These are phyloP conservation scores for Fistulinella prunicolor DNA, from an alignment of 768 basidiomycete species.

Conservation along the genomic window DNA sequence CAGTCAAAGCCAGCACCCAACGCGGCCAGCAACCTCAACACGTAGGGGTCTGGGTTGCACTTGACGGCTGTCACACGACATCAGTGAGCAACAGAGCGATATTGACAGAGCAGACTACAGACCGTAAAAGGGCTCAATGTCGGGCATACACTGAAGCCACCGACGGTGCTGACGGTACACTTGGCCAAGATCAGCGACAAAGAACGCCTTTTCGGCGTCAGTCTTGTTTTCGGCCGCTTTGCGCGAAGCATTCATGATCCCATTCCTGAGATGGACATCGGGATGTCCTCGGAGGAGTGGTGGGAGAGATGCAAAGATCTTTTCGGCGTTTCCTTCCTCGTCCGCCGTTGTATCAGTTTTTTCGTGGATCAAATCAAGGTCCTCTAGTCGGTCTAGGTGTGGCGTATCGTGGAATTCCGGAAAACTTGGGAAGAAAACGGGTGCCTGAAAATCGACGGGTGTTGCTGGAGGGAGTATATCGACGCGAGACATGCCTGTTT, in stretches of 20 bases:
- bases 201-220: conserved; percentile 92
- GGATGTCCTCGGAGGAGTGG: conserved; percentile 67
- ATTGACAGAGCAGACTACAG: conserved; percentile 28
- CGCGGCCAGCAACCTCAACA: conserved; percentile 85
- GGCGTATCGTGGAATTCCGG: conserved; percentile 25
- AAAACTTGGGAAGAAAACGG: conserved; percentile 30
- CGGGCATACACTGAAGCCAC: conserved; percentile 75
- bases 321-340: conserved; percentile 35
- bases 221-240: conserved; percentile 50
- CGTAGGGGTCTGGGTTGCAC: conserved; percentile 96
- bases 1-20: conserved; percentile 96
- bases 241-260: conserved; percentile 64
- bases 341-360: conserved; percentile 46
- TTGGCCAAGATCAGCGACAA: conserved; percentile 88
- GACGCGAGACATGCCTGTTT: conserved; percentile 54
- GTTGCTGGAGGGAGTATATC: conserved; percentile 41
- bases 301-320: conserved; percentile 60
- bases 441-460: conserved; percentile 28
- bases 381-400: conserved; percentile 5
- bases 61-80: conserved; percentile 69
- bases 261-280: conserved; percentile 70
- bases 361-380: conserved; percentile 33
- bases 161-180: conserved; percentile 83
- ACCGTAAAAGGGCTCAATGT: conserved; percentile 96
- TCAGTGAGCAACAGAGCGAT: conserved; percentile 26